These are phyloP conservation scores for Russula vinacea DNA, from an alignment of 768 basidiomycete genomes.

Conservation along the genomic window DNA sequence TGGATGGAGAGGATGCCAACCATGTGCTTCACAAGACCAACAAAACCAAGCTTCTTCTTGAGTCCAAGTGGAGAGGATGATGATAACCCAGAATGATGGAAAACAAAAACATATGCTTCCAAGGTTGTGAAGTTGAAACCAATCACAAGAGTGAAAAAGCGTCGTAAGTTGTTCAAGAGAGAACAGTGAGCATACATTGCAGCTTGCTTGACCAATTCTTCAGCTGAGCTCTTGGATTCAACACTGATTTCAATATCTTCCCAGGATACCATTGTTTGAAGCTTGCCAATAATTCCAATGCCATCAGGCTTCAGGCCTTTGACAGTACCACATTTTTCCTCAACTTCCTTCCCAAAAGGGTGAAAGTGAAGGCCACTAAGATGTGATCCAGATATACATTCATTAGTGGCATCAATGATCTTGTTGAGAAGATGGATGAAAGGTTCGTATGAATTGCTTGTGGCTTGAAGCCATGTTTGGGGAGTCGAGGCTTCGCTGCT, in stretches of 20 bases:
- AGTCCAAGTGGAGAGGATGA: not conserved
- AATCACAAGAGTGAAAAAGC: not conserved
- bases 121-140: not conserved
- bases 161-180: not conserved
- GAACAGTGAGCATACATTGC: not conserved
- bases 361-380: not conserved
- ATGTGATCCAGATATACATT: not conserved
- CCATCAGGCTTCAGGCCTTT: not conserved
- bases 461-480: not conserved
- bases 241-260: not conserved
- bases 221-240: not conserved
- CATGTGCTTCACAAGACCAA: not conserved
- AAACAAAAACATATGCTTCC: not conserved
- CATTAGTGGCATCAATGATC: not conserved
- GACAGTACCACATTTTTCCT: no score
- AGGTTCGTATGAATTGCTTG: not conserved
- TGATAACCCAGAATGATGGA: not conserved
- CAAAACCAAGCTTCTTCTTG: not conserved
- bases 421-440: not conserved
- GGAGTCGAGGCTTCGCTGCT: not conserved
- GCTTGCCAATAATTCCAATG: not conserved
- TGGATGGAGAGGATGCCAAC: conserved; percentile 2
- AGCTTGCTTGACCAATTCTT: not conserved
- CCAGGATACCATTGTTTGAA: not conserved
- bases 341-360: not conserved